phyloP scores from a whole-genome alignment of 2,329 filamentous ascomycete species.

The Paecilomyces formosus region DNA sequence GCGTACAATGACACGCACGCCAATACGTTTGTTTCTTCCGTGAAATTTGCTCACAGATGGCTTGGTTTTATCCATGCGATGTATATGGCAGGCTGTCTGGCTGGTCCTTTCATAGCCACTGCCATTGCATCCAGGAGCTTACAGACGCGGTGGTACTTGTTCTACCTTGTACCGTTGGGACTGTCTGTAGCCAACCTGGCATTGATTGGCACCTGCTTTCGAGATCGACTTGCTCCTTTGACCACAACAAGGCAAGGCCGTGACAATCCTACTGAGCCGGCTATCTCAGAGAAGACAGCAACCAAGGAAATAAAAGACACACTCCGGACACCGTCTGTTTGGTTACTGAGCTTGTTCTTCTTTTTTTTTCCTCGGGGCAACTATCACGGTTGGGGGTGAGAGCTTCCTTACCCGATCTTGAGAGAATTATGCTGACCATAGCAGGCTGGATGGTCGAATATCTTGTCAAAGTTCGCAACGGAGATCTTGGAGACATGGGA shows the following conservation, averaged over 20 bases:
- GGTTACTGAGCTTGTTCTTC: constrained; percentile 55
- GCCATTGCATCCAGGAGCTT: constrained; percentile 38
- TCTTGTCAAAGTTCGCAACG: constrained; percentile 52
- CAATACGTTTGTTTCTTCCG: constrained; percentile 53
- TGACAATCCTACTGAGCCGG: not conserved
- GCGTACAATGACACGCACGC: constrained; percentile 58
- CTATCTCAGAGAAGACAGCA: constrained; percentile 4
- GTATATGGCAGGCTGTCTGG: constrained; percentile 50
- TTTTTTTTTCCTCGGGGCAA: constrained; percentile 56
- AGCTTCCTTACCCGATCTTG: not conserved
- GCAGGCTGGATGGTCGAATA: constrained; percentile 59
- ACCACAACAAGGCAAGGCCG: not conserved
- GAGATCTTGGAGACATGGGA: constrained; percentile 50
- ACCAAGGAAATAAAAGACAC: constrained; percentile 17
- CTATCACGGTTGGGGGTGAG: constrained; percentile 43
- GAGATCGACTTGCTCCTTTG: constrained; percentile 26
- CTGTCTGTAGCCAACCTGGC: constrained; percentile 46
- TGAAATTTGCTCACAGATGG: constrained; percentile 51
- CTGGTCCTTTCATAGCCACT: constrained; percentile 50
- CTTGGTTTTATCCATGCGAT: constrained; percentile 58
- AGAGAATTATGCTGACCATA: not conserved
- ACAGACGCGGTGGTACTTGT: constrained; percentile 44
- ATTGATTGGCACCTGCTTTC: constrained; percentile 43
- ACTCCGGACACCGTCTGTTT: constrained; percentile 31
- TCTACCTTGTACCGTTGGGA: constrained; percentile 50